Evolutionary conservation across 2,329 filamentous ascomycete genomes (phyloP), one percentile per base, ranked within the genome.

Genomic region (Graphilbum ipis-grandicollis): DNA sequence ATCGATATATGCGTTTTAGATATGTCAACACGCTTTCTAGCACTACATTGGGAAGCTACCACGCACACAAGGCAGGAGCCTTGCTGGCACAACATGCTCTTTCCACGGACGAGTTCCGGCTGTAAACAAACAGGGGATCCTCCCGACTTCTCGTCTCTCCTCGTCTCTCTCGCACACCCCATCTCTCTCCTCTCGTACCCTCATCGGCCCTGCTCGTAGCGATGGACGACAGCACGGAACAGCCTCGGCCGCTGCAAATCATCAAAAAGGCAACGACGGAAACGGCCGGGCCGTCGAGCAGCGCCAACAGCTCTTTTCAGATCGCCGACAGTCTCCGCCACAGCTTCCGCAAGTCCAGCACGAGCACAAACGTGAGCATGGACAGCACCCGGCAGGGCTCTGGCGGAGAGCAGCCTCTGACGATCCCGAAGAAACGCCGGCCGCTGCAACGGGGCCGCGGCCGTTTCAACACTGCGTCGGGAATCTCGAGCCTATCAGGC

Each of bases 381-480:
- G 45, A 41, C 28, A 56, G 49, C 42, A 41, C 39, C 3, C 39
- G 46, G 0, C 53, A 47, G n/a, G 37, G 38, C 2, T 38, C 41
- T 4, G 49, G 43, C 9, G 39, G 34, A 25, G 42, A 53, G 9
- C 42, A 38, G 28, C 46, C 50, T n/a, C 38, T 60, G 40, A 48
- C 50, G 2, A 41, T 62, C 4, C 49, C 51, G 33, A 62, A 61
- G 46, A 53, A 47, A 40, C 51, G 56, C 35, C 43, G 13, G 12
- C 13, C 28, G 1, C 12, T 39, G 7, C 17, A 19, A 3, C 23
- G 28, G 3, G 36, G 36, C 9, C 34, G 29, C 3, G 42, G 29
- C 10, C 40, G 39, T 9, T 42, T 44, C 30, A 29, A 36, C 19
- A 32, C 38, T 2, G 17, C 34, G 14, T 28, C 26, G 6, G n/a